Evolutionary conservation across 2,329 filamentous ascomycete species (phyloP), one percentile per base, ranked within the genome.

Genomic region (Claviceps cyperi): DNA sequence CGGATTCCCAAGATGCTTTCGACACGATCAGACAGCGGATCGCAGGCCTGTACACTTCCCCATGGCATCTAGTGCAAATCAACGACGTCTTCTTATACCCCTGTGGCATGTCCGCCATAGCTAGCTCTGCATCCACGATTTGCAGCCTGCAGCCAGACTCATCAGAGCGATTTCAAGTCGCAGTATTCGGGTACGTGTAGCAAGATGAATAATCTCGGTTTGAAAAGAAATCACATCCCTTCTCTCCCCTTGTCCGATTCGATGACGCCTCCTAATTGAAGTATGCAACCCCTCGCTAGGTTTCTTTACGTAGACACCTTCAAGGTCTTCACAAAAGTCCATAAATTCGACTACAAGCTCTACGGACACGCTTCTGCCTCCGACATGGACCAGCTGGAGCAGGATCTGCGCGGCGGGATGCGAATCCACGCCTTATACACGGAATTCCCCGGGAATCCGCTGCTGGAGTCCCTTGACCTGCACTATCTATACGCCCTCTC

Each of bases 41-140:
- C 37, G 55, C 55, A 2, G 39, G 46, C n/a, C 44, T 59, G 5
- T 46, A 57, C 0, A 57, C 57, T 0, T 57, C 59, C 1, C 55
- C 51, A 11, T 38, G 37, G 7, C 48, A 39, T 35, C 32, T 13
- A 11, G n/a, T 58, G 4, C 17, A 17, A 6, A n/a, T 15, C 5
- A 52, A 58, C 2, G 70, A 76, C 54, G 66, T 78, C 0, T 75
- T 67, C 46, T 61, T 78, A 4, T 76, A 71, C 53, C 66, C 66
- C 13, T 71, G 68, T 2, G 75, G 75, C 19, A 79, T 78, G 75
- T 68, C 70, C 2, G 66, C 69, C n/a, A 71, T 79, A 14, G 55
- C 55, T 5, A 57, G 58, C 17, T 56, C 55, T 45, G 58, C 58
- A 3, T 43, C 51, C 2, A 52, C 53, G 3, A 13, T 62, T 24